Evolutionary conservation across 2,329 filamentous ascomycete species (phyloP), one percentile per base, ranked within the genome.

Genomic region (Trichoderma atrobrunneum): DNA sequence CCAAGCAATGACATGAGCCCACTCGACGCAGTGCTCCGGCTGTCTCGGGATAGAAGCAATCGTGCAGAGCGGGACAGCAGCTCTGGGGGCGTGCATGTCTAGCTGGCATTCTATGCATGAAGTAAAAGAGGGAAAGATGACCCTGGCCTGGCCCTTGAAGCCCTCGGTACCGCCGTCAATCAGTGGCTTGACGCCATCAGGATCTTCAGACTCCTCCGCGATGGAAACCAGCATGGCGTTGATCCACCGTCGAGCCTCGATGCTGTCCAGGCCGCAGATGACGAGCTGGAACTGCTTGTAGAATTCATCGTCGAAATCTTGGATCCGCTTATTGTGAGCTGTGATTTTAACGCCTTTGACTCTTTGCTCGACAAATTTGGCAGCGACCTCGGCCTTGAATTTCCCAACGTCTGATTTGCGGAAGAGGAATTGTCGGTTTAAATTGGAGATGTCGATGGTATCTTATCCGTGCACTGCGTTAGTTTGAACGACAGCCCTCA

Each of bases 1-100:
- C 96, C 96, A 99, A 54, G 96, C 96, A 74, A 99, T 98, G 78
- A 98, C 92, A 80, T 98, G 95, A 0, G 96, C 97, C 96, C 96
- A 99, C 83, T 99, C 96, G 78, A 99, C 93, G 81, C 96, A 99
- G 83, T 99, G 96, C 81, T 98, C 95, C 1, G 96, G 96, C 80
- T 99, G 96, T 16, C 96, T 92, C 11, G 96, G 96, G 76, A 99
- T 98, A 21, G 94, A 97, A 18, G 96, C 96, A 72, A 99, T 91
- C 4, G 96, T 99, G 82, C 96, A 99, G 32, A 99, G 91, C 1
- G 96, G 96, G 0, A 99, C 95, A 16, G 96, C 94, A n/a, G 94
- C 93, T 68, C 95, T 90, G n/a, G 96, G 97, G 0, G 96, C 95
- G 81, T 98, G 95, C 93, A 99, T 98, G 80, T 98, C 96, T 32